These are phyloP conservation scores for Basidiobolus heterosporus DNA, from an alignment of 371 early-diverging fungal genomes.

Conservation along the genomic window DNA sequence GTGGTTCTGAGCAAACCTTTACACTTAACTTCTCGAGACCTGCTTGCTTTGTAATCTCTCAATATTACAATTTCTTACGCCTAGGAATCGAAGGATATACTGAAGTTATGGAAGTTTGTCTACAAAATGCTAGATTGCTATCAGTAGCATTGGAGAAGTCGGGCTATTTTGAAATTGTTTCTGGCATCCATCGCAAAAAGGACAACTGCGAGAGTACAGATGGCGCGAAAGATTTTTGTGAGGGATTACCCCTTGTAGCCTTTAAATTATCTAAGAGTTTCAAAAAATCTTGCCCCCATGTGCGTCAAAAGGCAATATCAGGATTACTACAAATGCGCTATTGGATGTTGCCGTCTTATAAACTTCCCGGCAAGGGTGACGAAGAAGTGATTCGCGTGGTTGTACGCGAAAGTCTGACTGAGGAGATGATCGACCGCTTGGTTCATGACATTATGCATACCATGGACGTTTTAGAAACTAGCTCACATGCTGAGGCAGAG, in stretches of 20 bases:
- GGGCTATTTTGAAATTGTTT: constrained; percentile 33
- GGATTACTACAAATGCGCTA: constrained; percentile 27
- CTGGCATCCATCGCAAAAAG: constrained; percentile 32
- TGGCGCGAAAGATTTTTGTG: constrained; percentile 9
- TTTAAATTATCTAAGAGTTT: constrained; percentile 32
- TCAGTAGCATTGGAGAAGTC: constrained; percentile 27
- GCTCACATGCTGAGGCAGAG: no score
- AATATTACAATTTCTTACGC: constrained; percentile 60
- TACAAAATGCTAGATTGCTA: constrained; percentile 31
- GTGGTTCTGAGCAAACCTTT: constrained; percentile 33
- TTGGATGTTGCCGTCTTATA: constrained; percentile 24
- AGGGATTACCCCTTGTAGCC: constrained; percentile 40
- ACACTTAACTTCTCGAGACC: constrained; percentile 55
- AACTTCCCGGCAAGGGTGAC: constrained; percentile 15
- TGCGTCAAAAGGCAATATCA: constrained; percentile 19
- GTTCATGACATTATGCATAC: constrained; percentile 21
- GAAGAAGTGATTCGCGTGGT: constrained; percentile 23
- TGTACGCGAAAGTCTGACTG: constrained; percentile 20
- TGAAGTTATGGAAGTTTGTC: constrained; percentile 26
- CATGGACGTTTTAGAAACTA: background rate
- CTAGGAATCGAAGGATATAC: constrained; percentile 44
- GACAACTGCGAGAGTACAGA: constrained; percentile 10
- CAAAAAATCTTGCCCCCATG: constrained; percentile 14
- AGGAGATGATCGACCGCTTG: constrained; percentile 19
- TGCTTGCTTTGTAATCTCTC: constrained; percentile 43